phyloP scores from a whole-genome alignment of 2,329 filamentous ascomycete species.

The Intubia oerlemansii region DNA sequence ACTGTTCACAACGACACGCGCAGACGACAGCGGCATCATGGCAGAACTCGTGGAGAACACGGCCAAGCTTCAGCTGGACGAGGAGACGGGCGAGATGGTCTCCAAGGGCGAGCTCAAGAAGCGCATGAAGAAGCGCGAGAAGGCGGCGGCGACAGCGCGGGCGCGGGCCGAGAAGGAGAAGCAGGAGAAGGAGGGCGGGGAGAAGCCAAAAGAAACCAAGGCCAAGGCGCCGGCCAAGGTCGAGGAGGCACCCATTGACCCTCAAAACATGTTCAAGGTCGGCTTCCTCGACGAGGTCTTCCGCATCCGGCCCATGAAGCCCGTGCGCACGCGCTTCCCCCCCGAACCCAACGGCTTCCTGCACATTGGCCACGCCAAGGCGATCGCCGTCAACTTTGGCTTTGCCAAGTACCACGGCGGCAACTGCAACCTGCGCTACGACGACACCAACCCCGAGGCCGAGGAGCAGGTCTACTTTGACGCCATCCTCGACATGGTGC shows the following conservation, averaged over 20 bases:
- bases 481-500: slow-evolving; percentile 72
- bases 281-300: slow-evolving; percentile 57
- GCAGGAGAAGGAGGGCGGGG: slow-evolving; percentile 2
- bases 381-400: slow-evolving; percentile 90
- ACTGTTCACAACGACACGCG: no score
- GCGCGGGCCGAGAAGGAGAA: slow-evolving; percentile 13
- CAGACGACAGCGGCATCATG: slow-evolving; percentile 14
- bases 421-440: slow-evolving; percentile 17
- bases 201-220: slow-evolving; percentile 15
- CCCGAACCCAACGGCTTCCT: slow-evolving; percentile 86
- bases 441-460: slow-evolving; percentile 88
- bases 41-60: slow-evolving; percentile 25
- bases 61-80: slow-evolving; percentile 38
- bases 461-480: slow-evolving; percentile 81
- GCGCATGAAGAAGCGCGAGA: slow-evolving; percentile 33
- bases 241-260: slow-evolving; percentile 29
- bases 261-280: slow-evolving; percentile 56
- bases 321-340: slow-evolving; percentile 52
- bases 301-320: slow-evolving; percentile 39
- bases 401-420: slow-evolving; percentile 75
- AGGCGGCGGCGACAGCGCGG: slow-evolving; percentile 27
- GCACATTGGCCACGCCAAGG: slow-evolving; percentile 87
- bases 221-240: slow-evolving; percentile 11
- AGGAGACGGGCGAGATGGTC: slow-evolving; percentile 44
- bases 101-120: slow-evolving; percentile 44